A percentile compares a stretch with the other conserved stretches of the same genome.
Conservation (phyloP, 2,329 filamentous ascomycete species). For the Talaromyces albobiverticillius region DNA sequence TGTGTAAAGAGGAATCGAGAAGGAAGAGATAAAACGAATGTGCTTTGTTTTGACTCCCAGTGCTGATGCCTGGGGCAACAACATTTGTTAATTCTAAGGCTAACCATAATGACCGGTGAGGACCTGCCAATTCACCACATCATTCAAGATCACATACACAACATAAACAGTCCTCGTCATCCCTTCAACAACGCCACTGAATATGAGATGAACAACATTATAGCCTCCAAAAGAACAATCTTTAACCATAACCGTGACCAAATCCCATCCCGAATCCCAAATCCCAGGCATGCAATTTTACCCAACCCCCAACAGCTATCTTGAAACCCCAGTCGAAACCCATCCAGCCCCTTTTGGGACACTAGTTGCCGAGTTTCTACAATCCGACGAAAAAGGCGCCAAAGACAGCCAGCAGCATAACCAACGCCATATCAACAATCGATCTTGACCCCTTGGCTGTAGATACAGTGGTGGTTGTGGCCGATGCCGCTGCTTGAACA, state of each 20-base stretch:
- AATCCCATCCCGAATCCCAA: too few relatives aligned
- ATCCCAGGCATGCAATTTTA: neutral
- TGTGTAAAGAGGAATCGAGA: too few relatives aligned
- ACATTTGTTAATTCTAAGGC: neutral
- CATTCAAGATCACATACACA: neutral
- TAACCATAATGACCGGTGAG: neutral
- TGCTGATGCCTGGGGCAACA: neutral
- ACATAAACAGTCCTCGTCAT: neutral
- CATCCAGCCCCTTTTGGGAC: neutral
- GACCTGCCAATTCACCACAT: conserved; percentile 4
- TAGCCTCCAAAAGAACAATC: neutral
- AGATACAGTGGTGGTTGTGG: neutral
- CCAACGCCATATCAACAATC: conserved; percentile 1
- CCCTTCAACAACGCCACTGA: too few relatives aligned
- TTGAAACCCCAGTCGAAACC: too few relatives aligned
- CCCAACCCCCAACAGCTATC: neutral
- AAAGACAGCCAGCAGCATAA: conserved; percentile 11
- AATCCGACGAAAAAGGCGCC: conserved; percentile 8
- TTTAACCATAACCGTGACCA: neutral
- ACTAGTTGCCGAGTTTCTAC: neutral
- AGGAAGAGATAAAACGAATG: too few relatives aligned
- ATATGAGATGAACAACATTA: neutral
- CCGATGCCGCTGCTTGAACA: neutral
- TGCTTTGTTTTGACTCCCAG: too few relatives aligned
- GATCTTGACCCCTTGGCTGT: conserved; percentile 5